These are phyloP conservation scores for Paraphysoderma sedebokerense DNA, from an alignment of 371 early-diverging fungal species.

Conservation along the genomic window DNA sequence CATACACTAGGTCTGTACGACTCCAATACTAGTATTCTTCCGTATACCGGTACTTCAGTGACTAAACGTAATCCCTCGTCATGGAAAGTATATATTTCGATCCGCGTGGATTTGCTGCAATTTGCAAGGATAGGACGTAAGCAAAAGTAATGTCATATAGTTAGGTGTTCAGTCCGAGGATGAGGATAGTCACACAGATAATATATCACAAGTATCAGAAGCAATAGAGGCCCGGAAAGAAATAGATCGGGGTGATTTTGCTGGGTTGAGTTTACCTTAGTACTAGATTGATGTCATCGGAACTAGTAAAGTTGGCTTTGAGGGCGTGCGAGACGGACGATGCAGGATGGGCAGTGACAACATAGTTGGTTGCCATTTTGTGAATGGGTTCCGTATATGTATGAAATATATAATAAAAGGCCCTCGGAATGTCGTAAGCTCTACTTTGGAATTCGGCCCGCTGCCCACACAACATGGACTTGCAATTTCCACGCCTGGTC, in stretches of 20 bases:
- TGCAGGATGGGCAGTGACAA: slow-evolving; percentile 33
- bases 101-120: slow-evolving; percentile 7
- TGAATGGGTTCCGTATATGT: no score
- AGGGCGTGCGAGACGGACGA: slow-evolving; percentile 33
- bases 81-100: not conserved
- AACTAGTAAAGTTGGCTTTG: slow-evolving; percentile 43
- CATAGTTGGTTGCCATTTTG: slow-evolving; percentile 20
- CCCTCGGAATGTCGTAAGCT: no score
- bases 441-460: no score
- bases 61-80: not conserved
- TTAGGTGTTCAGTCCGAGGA: not conserved
- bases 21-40: not conserved
- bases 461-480: no score
- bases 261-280: slow-evolving; percentile 29
- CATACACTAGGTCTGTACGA: not conserved
- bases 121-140: slow-evolving; percentile 10
- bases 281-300: slow-evolving; percentile 42
- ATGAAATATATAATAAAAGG: no score
- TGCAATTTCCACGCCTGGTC: no score
- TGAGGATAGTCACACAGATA: not conserved
- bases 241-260: not conserved
- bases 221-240: not conserved
- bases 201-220: not conserved
- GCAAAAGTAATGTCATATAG: not conserved
- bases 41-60: not conserved